Conservation (phyloP, 495 filamentous ascomycete species). For the Geoglossum glabrum region DNA sequence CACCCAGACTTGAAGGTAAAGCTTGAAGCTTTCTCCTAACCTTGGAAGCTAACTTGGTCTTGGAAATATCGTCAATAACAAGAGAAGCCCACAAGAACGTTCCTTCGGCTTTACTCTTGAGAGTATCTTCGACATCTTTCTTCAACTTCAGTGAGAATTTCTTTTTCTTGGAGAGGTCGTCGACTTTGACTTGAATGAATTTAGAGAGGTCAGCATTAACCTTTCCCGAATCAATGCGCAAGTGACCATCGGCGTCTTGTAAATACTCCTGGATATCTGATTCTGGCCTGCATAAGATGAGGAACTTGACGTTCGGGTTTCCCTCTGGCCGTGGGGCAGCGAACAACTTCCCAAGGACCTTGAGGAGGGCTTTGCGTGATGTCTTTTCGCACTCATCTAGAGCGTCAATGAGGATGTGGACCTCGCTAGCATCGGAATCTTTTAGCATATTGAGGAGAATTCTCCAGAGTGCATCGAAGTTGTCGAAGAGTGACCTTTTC, state of each 20-base stretch:
- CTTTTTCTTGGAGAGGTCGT: background rate
- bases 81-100: conserved; percentile 7
- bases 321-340: background rate
- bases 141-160: background rate
- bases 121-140: background rate
- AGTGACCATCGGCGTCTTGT: too few relatives aligned
- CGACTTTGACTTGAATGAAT: background rate
- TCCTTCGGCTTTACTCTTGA: background rate
- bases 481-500: background rate
- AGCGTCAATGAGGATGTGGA: conserved; percentile 1
- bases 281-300: background rate
- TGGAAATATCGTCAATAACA: conserved; percentile 1
- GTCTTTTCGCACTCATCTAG: conserved; percentile 1
- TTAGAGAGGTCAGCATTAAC: background rate
- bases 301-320: background rate
- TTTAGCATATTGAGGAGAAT: conserved; percentile 2
- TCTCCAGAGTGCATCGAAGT: conserved; percentile 5
- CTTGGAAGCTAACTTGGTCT: background rate
- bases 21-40: background rate
- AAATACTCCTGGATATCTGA: background rate
- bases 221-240: background rate
- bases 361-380: background rate
- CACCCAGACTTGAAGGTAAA: background rate
- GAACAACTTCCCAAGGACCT: background rate
- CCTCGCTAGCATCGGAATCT: background rate